Percentiles rank a stretch among this genome's conserved stretches.
phyloP scores from a whole-genome alignment of 495 filamentous ascomycete genomes.

The Aspergillus taichungensis region DNA sequence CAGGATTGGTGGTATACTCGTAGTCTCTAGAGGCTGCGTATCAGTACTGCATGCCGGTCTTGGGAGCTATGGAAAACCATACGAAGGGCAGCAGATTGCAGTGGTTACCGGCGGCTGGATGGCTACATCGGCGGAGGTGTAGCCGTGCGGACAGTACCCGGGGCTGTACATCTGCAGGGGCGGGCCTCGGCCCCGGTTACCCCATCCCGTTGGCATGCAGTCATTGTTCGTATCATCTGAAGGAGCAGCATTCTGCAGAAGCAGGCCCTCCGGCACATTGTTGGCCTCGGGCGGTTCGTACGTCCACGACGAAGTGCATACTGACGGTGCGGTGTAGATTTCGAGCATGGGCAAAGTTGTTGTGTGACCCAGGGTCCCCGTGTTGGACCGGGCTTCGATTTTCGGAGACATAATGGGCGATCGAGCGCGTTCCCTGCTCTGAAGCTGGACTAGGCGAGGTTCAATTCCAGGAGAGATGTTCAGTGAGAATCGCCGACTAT shows the following conservation, averaged over 20 bases:
- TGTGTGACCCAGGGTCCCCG: not conserved
- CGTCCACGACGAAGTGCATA: conserved; percentile 12
- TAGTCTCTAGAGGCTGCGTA: not conserved
- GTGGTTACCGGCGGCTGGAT: conserved; percentile 4
- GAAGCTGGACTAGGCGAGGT: too few relatives aligned
- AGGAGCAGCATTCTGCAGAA: conserved; percentile 13
- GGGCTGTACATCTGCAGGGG: conserved; percentile 8
- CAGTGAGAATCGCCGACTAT: too few relatives aligned
- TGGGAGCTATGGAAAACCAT: not conserved
- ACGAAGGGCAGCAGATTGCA: conserved; percentile 15
- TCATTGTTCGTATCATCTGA: not conserved
- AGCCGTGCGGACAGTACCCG: conserved; percentile 13
- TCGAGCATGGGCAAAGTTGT: conserved; percentile 6
- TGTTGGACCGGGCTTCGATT: too few relatives aligned
- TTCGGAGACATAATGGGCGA: too few relatives aligned
- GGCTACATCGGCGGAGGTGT: conserved; percentile 10
- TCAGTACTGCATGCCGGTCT: not conserved
- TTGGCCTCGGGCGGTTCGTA: conserved; percentile 7
- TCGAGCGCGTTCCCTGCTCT: too few relatives aligned
- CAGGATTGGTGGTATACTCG: not conserved
- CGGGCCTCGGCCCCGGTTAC: not conserved
- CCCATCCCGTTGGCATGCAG: conserved; percentile 12
- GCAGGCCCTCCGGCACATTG: conserved; percentile 2
- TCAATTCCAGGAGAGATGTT: too few relatives aligned
- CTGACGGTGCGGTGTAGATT: conserved; percentile 10